phyloP scores from a whole-genome alignment of 371 early-diverging fungal species.

The Apophysomyces sp. region DNA sequence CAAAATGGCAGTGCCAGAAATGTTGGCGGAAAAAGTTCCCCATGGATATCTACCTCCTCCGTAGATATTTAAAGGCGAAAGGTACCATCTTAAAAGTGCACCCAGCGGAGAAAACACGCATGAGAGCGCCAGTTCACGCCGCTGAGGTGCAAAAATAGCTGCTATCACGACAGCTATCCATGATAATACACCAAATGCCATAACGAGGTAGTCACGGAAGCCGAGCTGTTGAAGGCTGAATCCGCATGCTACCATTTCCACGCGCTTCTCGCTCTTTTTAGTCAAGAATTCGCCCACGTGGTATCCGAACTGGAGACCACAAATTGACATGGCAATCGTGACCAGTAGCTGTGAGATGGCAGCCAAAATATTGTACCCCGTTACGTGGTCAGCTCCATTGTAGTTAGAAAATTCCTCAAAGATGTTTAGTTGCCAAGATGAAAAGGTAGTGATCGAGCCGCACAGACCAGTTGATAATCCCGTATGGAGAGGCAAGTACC shows the following conservation, averaged over 20 bases:
- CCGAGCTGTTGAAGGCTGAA: conserved; percentile 12
- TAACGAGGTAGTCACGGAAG: conserved; percentile 14
- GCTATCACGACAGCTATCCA: conserved; percentile 52
- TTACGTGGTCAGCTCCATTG: conserved; percentile 18
- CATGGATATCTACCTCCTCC: conserved; percentile 40
- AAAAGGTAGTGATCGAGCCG: conserved; percentile 87
- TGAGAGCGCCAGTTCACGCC: conserved; percentile 42
- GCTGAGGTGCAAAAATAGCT: conserved; percentile 20
- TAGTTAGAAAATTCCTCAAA: conserved; percentile 57
- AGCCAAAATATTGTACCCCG: conserved; percentile 44
- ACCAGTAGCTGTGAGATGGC: conserved; percentile 43
- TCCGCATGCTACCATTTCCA: conserved; percentile 20
- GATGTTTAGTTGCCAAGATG: conserved; percentile 73
- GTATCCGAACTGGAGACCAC: conserved; percentile 46
- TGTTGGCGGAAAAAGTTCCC: conserved; percentile 72
- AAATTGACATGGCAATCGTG: conserved; percentile 47
- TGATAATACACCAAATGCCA: conserved; percentile 17
- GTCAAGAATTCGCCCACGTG: conserved; percentile 29
- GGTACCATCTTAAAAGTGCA: conserved; percentile 67
- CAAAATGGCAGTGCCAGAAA: conserved; percentile 56
- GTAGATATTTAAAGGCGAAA: conserved; percentile 53
- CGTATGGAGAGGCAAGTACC: conserved; percentile 55
- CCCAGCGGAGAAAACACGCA: conserved; percentile 62
- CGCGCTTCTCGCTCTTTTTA: not conserved
- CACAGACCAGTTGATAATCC: conserved; percentile 79